phyloP scores from a whole-genome alignment of 805 yeast genomes.

The Ogataea corticis region DNA sequence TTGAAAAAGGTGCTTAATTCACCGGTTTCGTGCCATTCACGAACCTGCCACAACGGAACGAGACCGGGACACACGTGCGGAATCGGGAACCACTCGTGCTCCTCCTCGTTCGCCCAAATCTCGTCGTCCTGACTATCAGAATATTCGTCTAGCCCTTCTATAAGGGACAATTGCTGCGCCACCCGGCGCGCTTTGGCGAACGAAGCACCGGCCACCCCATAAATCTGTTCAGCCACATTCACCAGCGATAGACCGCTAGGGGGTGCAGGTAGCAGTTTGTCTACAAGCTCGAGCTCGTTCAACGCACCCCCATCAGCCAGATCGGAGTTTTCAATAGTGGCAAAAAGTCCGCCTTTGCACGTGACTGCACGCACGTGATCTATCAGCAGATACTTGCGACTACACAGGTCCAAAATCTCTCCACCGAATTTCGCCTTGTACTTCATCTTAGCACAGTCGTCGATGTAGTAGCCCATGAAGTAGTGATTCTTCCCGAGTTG shows the following conservation, averaged over 20 bases:
- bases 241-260: neutral
- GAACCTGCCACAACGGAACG: constrained; percentile 47
- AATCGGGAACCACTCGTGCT: constrained; percentile 25
- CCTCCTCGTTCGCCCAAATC: constrained; percentile 13
- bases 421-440: constrained; percentile 83
- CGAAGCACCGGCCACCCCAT: constrained; percentile 38
- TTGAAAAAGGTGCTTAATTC: constrained; percentile 14
- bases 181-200: constrained; percentile 12
- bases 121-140: constrained; percentile 15
- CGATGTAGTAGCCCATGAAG: constrained; percentile 78
- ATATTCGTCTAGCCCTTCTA: constrained; percentile 13
- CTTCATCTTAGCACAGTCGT: constrained; percentile 78
- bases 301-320: constrained; percentile 6
- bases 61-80: constrained; percentile 52
- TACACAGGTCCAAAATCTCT: constrained; percentile 59
- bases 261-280: neutral
- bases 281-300: constrained; percentile 7
- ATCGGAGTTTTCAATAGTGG: neutral
- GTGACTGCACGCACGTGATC: constrained; percentile 30
- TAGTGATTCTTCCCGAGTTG: constrained; percentile 54
- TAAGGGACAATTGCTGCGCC: constrained; percentile 3
- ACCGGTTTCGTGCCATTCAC: constrained; percentile 36
- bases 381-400: constrained; percentile 44
- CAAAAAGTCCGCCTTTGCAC: constrained; percentile 27
- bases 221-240: constrained; percentile 38